A percentile compares a stretch with the other conserved stretches of the same genome.
Conservation (phyloP, 257 asterid genomes). For the Lavandula angustifolia region DNA sequence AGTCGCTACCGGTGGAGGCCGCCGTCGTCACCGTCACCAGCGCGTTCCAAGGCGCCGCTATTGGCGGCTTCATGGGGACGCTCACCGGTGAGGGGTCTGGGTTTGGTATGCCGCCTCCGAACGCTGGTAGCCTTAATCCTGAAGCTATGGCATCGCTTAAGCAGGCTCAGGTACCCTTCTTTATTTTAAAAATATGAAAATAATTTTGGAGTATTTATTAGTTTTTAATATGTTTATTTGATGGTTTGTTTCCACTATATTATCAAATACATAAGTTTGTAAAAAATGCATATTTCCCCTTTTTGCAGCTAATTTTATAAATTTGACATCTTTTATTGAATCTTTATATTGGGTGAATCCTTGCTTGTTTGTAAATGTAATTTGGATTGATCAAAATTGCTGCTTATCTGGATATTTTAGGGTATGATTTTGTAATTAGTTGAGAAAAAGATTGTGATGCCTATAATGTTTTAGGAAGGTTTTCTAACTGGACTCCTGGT, state of each 20-base stretch:
- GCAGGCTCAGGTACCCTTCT: slow-evolving; percentile 70
- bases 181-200: not conserved
- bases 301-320: slow-evolving; percentile 14
- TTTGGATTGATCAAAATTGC: not conserved
- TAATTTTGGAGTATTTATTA: not conserved
- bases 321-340: not conserved
- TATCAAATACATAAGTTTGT: not conserved
- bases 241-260: not conserved
- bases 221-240: slow-evolving; percentile 9
- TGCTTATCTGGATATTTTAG: not conserved
- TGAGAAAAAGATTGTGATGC: no score
- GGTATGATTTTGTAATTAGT: not conserved
- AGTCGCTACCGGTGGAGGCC: slow-evolving; percentile 83
- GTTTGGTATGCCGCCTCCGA: slow-evolving; percentile 69
- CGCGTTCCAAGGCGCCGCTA: slow-evolving; percentile 78
- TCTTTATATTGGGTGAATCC: not conserved
- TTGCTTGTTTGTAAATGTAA: no score
- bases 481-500: slow-evolving; percentile 18
- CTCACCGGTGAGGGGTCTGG: slow-evolving; percentile 63
- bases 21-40: slow-evolving; percentile 79
- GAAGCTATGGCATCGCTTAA: slow-evolving; percentile 77
- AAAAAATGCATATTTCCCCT: not conserved
- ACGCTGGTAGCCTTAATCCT: slow-evolving; percentile 55
- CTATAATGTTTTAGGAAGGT: no score
- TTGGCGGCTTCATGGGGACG: slow-evolving; percentile 86